A percentile compares a stretch with the other conserved stretches of the same genome.
phyloP scores from a whole-genome alignment of 192 early-diverging fungal genomes.

The Haplosporangium gracile region DNA sequence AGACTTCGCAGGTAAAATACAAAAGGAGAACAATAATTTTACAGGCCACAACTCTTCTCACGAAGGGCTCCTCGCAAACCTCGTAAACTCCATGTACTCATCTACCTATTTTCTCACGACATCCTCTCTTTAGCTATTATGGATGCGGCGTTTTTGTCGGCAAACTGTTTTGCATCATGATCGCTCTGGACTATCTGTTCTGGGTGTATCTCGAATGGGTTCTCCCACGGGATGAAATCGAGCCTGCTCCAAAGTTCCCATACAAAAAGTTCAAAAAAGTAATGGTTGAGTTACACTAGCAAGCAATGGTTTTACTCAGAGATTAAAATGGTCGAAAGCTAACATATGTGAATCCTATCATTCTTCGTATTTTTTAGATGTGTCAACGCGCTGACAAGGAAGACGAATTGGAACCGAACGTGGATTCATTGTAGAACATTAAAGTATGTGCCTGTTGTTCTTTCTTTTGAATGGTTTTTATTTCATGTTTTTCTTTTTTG shows the following conservation, averaged over 20 bases:
- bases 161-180: slow-evolving; percentile 91
- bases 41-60: too few relatives aligned
- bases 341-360: too few relatives aligned
- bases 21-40: background rate
- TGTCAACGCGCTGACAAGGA: slow-evolving; percentile 55
- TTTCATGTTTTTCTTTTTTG: slow-evolving; percentile 4
- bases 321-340: too few relatives aligned
- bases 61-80: too few relatives aligned
- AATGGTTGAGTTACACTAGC: background rate
- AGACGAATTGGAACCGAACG: slow-evolving; percentile 40
- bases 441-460: background rate
- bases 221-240: slow-evolving; percentile 80
- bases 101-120: background rate
- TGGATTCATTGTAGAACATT: slow-evolving; percentile 15
- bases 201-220: slow-evolving; percentile 86
- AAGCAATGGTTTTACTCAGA: background rate
- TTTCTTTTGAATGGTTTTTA: slow-evolving; percentile 1
- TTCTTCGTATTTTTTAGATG: slow-evolving; percentile 21
- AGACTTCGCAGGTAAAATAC: slow-evolving; percentile 67
- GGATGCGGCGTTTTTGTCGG: slow-evolving; percentile 93
- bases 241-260: slow-evolving; percentile 77
- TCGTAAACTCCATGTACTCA: background rate
- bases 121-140: slow-evolving; percentile 70
- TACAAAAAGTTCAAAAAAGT: slow-evolving; percentile 70
- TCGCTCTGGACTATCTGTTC: slow-evolving; percentile 88